phyloP scores from a whole-genome alignment of 2,329 filamentous ascomycete genomes.

The Fusarium sp. region DNA sequence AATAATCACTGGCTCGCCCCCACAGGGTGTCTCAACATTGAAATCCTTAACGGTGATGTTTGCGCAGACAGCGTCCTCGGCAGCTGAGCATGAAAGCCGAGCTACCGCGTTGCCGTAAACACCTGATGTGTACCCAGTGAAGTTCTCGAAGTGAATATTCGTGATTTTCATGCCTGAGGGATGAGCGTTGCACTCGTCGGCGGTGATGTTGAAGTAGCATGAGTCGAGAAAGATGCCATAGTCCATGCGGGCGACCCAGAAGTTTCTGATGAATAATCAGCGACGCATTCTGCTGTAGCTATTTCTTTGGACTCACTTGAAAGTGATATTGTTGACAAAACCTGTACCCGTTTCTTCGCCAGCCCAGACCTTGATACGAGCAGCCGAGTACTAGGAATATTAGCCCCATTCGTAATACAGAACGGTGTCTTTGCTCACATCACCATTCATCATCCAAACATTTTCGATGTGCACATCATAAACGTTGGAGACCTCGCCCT shows the following conservation, averaged over 20 bases:
- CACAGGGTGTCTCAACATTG: constrained; percentile 49
- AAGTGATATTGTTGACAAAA: constrained; percentile 71
- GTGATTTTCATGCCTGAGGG: constrained; percentile 69
- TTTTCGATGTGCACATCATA: constrained; percentile 69
- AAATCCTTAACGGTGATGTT: constrained; percentile 67
- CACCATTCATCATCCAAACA: constrained; percentile 62
- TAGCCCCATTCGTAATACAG: fast-evolving
- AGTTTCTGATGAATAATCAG: constrained; percentile 53
- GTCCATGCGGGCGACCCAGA: constrained; percentile 69
- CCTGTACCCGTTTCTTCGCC: constrained; percentile 67
- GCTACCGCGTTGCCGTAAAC: constrained; percentile 66
- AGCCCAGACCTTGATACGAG: constrained; percentile 71
- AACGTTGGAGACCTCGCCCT: constrained; percentile 64
- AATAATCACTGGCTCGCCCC: constrained; percentile 22
- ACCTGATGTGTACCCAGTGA: constrained; percentile 66
- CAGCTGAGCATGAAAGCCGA: constrained; percentile 65
- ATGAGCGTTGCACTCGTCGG: constrained; percentile 61
- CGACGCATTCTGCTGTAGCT: fast-evolving
- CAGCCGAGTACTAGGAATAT: constrained; percentile 55
- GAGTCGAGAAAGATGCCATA: constrained; percentile 68
- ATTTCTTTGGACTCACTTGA: constrained; percentile 44
- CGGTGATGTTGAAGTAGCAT: constrained; percentile 69
- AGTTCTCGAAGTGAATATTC: constrained; percentile 68
- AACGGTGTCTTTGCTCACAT: constrained; percentile 32
- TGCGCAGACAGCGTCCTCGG: constrained; percentile 62